Evolutionary conservation across 1,139 yeast species (phyloP).

Genomic region (Yamadazyma songkhlaensis): DNA sequence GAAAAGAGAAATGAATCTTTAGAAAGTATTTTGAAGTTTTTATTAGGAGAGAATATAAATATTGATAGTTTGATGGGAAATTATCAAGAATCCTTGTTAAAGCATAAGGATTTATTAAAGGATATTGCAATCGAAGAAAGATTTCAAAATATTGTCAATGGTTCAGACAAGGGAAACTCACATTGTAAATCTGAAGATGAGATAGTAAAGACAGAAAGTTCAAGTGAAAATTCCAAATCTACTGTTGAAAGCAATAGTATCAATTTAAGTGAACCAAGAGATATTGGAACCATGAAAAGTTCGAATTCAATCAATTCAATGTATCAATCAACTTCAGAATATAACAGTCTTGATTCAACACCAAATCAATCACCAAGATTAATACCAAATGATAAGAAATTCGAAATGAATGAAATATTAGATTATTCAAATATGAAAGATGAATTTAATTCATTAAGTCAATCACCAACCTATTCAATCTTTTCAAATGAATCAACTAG

Average conservation of each 20-base stretch:
- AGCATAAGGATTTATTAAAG: slow-evolving; percentile 15
- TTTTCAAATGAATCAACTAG: slow-evolving; percentile 28
- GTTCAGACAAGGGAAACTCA: neutral
- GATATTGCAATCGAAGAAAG: neutral
- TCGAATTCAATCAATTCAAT: neutral
- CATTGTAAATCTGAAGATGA: neutral
- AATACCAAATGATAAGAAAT: slow-evolving; percentile 2
- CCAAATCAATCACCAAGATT: slow-evolving; percentile 13
- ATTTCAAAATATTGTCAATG: neutral
- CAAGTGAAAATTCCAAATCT: neutral
- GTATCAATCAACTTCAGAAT: slow-evolving; percentile 2
- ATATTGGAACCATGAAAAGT: neutral
- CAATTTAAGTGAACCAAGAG: neutral
- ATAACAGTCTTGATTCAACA: slow-evolving; percentile 6
- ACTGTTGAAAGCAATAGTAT: neutral
- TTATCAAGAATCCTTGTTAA: slow-evolving; percentile 21
- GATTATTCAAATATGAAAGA: slow-evolving; percentile 10
- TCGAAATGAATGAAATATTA: slow-evolving; percentile 3
- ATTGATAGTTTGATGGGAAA: slow-evolving; percentile 21
- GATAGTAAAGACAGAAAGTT: neutral
- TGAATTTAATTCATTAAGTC: slow-evolving; percentile 19
- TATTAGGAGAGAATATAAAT: slow-evolving; percentile 27
- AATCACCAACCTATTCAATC: slow-evolving; percentile 30
- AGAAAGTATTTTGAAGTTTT: slow-evolving; percentile 48
- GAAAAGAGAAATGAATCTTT: slow-evolving; percentile 60